Base-by-base conservation (phyloP, 495 filamentous ascomycete genomes). In the Gamarada debralockiae region DNA sequence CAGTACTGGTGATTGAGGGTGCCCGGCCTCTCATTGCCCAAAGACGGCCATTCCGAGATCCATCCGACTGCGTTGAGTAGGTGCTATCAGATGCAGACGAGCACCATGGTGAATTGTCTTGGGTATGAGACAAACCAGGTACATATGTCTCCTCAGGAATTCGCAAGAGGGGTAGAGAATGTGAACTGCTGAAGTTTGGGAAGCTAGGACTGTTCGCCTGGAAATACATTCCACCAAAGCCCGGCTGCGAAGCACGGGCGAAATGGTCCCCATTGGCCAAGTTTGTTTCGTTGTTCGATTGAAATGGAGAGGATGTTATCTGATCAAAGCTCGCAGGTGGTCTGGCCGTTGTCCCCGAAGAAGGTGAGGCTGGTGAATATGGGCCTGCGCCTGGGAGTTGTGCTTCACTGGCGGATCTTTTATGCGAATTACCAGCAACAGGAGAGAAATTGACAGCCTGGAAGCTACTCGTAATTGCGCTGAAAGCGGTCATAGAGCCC, bases 71-170 rank as follows among this genome's bases (percentile, higher is more conserved):
- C 2, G 72, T 74, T 18, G 74, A 78, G 55, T 70, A 74, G 23
- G 63, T 70, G 59, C 76, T 79, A 36, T 73, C 72, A 22, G 76
- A 76, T 21, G 74, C 73, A 7, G 76, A 76, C 29, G 75, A 77
- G 3, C 71, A 62, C 67, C 69, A 74, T 15, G 72, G 68, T 2
- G 75, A 77, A 29, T 61, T 67, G n/a, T 72, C 69, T 34, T 68
- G 66, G 31, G 61, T 58, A 34, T 64, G 58, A 9, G 57, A 57
- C n/a, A 58, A 31, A 24, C 48, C 46, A 22, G 57, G 54, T 18
- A 46, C 39, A 25, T 46, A 54, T 10, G 46, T 29, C 21, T 63
- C 60, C 23, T 57, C 56, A 0, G 60, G 56, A 12, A 63, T 59
- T 25, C 48, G 48, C 4, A 63, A 22, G 21, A 59, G 41, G 31